phyloP scores from a whole-genome alignment of 108 stramenopile species.

The Nannochloropsis gaditana region DNA sequence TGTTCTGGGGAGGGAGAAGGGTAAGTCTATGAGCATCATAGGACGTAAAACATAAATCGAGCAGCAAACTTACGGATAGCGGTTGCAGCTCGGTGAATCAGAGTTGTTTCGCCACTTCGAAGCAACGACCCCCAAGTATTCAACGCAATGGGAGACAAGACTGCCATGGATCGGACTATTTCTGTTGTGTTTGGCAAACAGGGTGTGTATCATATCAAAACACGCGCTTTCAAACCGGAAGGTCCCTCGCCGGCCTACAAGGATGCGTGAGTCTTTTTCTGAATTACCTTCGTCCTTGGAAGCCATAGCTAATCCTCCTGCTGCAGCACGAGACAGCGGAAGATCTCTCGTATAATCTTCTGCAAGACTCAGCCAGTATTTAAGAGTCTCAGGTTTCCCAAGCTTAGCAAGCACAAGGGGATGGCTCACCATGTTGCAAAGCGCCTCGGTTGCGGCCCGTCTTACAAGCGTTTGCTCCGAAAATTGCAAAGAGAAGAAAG shows the following conservation, averaged over 20 bases:
- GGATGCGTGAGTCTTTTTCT: background rate
- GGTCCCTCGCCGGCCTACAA: too few species aligned
- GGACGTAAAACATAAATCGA: background rate
- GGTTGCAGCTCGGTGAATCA: background rate
- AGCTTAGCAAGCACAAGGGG: background rate
- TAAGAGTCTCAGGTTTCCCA: background rate
- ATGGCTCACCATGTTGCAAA: constrained; percentile 16
- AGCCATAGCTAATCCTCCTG: background rate
- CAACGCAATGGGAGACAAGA: background rate
- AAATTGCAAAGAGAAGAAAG: background rate
- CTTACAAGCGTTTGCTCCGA: background rate
- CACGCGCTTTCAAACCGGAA: too few species aligned
- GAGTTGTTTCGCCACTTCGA: background rate
- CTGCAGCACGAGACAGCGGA: background rate
- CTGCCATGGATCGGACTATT: background rate
- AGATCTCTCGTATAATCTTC: background rate
- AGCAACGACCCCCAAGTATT: background rate
- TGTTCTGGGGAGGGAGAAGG: too few species aligned
- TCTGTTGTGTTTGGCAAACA: background rate
- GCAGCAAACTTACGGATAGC: background rate
- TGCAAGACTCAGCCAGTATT: background rate
- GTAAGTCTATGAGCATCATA: too few species aligned
- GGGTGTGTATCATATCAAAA: background rate
- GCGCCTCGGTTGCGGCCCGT: constrained; percentile 2
- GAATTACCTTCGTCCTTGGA: background rate